Evolutionary conservation across 805 yeast species (phyloP), one percentile per base, ranked within the genome.

Genomic region (Ogataea minuta): DNA sequence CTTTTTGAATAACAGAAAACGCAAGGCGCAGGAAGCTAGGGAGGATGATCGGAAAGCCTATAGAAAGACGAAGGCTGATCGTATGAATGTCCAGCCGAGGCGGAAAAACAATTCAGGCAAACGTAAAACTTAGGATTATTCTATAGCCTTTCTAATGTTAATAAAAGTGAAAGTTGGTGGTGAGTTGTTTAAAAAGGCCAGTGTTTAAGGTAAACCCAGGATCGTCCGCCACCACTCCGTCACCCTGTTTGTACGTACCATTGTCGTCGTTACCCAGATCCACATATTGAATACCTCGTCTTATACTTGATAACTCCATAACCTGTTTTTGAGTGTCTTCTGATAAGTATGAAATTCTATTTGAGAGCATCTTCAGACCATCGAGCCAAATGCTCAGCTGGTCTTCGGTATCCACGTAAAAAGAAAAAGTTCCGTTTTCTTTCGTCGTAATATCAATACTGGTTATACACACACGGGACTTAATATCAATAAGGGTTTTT

Each of bases 41-140:
- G 86, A 82, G 36, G 76, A 70, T 23, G 57, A 56, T 30, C 63
- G 67, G 12, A 75, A 90, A 66, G 63, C 74, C 24, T 88, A 87
- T 60, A 86, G 84, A 59, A 89, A 89, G 69, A 89, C 96, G 7
- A 79, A 80, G 61, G 65, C 56, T 33, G 95, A 86, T 60, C 77
- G 96, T 56, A 23, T 41, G 23, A 53, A 47, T 27, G 55, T 8
- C 54, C 62, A 45, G 50, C 49, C 49, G 54, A 56, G 45, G 57
- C 53, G 44, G 53, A 57, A 52, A 53, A 47, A 45, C 52, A 57
- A 38, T 50, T 46, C 37, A 50, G 50, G 37, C 50, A 44, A 24
- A 25, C n/a, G 54, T 26, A 38, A 31, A 29, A 21, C 30, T 28
- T 19, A 19, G 8, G 21, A 19, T 6, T 19, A 19, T 19, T 19